phyloP scores from a whole-genome alignment of 2,329 filamentous ascomycete genomes.

The Mycocentrospora acerina region DNA sequence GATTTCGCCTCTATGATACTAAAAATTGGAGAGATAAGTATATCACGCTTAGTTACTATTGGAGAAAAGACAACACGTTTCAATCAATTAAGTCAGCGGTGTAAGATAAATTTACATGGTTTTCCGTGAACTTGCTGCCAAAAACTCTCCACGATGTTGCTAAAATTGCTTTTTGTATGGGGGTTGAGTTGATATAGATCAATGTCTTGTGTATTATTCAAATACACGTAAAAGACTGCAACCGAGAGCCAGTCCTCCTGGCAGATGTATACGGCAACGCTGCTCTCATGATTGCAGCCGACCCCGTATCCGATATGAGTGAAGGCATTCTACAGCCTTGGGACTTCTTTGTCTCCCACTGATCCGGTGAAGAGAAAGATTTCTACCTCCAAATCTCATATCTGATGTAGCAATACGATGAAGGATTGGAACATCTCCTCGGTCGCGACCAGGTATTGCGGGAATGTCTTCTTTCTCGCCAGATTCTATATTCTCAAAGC shows the following conservation, averaged over 20 bases:
- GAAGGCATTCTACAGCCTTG: too few relatives aligned
- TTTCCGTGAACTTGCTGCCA: too few relatives aligned
- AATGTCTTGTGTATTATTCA: constrained; percentile 12
- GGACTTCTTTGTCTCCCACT: too few relatives aligned
- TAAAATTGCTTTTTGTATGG: too few relatives aligned
- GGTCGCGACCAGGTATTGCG: too few relatives aligned
- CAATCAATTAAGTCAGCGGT: not conserved
- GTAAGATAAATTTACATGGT: not conserved
- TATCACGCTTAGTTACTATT: constrained; percentile 1
- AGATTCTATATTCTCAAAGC: too few relatives aligned
- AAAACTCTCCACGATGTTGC: too few relatives aligned
- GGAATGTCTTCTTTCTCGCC: too few relatives aligned
- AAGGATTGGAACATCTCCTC: not conserved
- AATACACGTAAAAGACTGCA: constrained; percentile 3
- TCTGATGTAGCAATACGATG: too few relatives aligned
- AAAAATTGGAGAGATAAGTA: not conserved
- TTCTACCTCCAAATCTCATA: too few relatives aligned
- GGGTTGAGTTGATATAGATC: constrained; percentile 3
- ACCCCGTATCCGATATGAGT: too few relatives aligned
- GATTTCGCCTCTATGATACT: not conserved
- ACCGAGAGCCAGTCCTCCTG: constrained; percentile 8
- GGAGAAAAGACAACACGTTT: not conserved
- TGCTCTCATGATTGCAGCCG: constrained; percentile 9
- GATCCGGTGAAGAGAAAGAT: too few relatives aligned
- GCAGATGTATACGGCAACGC: constrained; percentile 10